Evolutionary conservation across 1,139 yeast species (phyloP).

Genomic region (Torulaspora globosa): DNA sequence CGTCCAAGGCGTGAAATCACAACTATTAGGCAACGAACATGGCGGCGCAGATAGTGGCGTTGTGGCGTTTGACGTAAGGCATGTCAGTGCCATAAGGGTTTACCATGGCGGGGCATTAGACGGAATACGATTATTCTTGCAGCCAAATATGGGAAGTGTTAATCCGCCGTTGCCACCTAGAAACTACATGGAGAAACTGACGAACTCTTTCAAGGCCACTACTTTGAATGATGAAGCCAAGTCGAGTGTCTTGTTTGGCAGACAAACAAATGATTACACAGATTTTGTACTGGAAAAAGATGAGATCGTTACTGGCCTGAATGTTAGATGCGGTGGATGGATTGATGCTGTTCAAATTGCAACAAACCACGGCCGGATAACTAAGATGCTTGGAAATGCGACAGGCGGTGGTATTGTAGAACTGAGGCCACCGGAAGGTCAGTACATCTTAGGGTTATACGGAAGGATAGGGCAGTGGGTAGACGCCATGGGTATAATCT

Average conservation of each 20-base stretch:
- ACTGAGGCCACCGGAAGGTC: slow-evolving; percentile 58
- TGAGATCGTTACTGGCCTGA: slow-evolving; percentile 58
- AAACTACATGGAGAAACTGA: slow-evolving; percentile 42
- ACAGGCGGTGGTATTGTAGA: slow-evolving; percentile 65
- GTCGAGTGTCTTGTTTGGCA: slow-evolving; percentile 53
- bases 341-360: slow-evolving; percentile 74
- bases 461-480: slow-evolving; percentile 69
- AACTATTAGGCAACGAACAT: slow-evolving; percentile 41
- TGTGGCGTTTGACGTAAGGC: slow-evolving; percentile 27
- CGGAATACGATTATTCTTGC: slow-evolving; percentile 51
- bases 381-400: slow-evolving; percentile 56
- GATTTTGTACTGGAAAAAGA: slow-evolving; percentile 55
- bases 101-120: slow-evolving; percentile 75
- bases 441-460: slow-evolving; percentile 58
- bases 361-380: slow-evolving; percentile 53
- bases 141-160: slow-evolving; percentile 25
- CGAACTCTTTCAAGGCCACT: slow-evolving; percentile 26
- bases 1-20: slow-evolving; percentile 45
- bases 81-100: slow-evolving; percentile 50
- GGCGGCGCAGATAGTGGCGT: slow-evolving; percentile 32
- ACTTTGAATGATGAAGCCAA: slow-evolving; percentile 9
- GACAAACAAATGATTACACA: slow-evolving; percentile 51
- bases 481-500: slow-evolving; percentile 58
- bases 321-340: slow-evolving; percentile 79
- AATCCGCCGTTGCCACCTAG: slow-evolving; percentile 48